Conservation (phyloP, 2,329 filamentous ascomycete genomes). For the Phaeosphaeria sp. region DNA sequence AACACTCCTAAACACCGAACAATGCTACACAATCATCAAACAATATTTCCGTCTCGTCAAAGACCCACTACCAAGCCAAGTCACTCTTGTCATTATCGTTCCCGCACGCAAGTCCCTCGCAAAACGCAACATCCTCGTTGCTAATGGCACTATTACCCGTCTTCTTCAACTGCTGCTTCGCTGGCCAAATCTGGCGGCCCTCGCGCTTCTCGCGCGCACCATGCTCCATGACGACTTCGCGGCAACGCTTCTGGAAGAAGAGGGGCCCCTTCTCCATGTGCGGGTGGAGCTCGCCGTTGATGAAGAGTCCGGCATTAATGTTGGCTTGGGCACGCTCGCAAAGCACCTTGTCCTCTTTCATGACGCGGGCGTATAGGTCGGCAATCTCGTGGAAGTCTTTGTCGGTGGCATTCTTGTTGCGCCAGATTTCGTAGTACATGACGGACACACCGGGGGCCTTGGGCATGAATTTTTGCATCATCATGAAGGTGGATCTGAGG, state of each 20-base stretch:
- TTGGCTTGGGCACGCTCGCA: slow-evolving; percentile 67
- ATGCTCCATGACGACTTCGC: slow-evolving; percentile 58
- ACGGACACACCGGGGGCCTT: slow-evolving; percentile 56
- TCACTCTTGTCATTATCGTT: slow-evolving; percentile 37
- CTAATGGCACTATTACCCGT: slow-evolving; percentile 23
- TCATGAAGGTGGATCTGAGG: slow-evolving; percentile 60
- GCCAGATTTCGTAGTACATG: slow-evolving; percentile 69
- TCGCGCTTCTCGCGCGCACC: slow-evolving; percentile 54
- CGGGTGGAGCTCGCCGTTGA: slow-evolving; percentile 69
- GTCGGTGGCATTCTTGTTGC: slow-evolving; percentile 66
- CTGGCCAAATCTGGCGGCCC: slow-evolving; percentile 61
- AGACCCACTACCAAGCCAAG: slow-evolving; percentile 26
- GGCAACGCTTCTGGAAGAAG: slow-evolving; percentile 62
- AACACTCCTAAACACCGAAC: slow-evolving; percentile 26
- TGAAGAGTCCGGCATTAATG: slow-evolving; percentile 66
- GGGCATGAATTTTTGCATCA: slow-evolving; percentile 68
- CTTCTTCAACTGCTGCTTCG: slow-evolving; percentile 43
- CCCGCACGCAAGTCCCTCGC: slow-evolving; percentile 33
- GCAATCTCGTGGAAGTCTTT: slow-evolving; percentile 64
- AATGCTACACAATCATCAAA: slow-evolving; percentile 21
- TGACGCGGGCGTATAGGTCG: slow-evolving; percentile 67
- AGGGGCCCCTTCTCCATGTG: slow-evolving; percentile 65
- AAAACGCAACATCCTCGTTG: slow-evolving; percentile 37
- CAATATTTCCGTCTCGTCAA: slow-evolving; percentile 2
- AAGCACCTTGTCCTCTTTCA: slow-evolving; percentile 69